Conservation (phyloP, 2,329 filamentous ascomycete genomes). For the Fusarium pseudograminearum region DNA sequence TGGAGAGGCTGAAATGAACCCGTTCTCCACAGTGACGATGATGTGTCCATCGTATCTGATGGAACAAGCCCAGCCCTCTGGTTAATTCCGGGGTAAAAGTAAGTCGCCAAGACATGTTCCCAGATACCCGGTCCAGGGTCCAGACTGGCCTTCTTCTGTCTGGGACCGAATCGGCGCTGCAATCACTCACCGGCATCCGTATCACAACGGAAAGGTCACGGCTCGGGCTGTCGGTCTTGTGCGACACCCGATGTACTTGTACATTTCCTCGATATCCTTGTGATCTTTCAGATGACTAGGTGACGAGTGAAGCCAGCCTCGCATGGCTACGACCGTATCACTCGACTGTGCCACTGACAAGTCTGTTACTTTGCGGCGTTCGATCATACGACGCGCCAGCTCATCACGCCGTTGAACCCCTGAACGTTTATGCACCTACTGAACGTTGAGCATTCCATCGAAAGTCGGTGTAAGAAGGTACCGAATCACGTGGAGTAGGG, state of each 20-base stretch:
- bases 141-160: neutral
- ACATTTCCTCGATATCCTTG: accelerated
- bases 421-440: neutral
- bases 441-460: neutral
- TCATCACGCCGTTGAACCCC: neutral
- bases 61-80: too few relatives aligned
- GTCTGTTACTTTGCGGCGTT: neutral
- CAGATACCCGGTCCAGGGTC: neutral
- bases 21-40: neutral
- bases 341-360: neutral
- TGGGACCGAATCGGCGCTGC: neutral
- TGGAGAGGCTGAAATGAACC: neutral
- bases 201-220: accelerated
- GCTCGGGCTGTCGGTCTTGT: neutral
- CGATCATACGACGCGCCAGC: neutral
- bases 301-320: neutral
- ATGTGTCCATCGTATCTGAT: neutral
- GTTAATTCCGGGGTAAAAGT: neutral
- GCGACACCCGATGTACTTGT: neutral
- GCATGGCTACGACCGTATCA: neutral
- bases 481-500: neutral
- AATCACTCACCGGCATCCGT: neutral
- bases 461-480: neutral
- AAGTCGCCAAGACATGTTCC: neutral
- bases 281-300: neutral